Conservation (phyloP, 2,329 filamentous ascomycete genomes). For the Diplodia corticola region DNA sequence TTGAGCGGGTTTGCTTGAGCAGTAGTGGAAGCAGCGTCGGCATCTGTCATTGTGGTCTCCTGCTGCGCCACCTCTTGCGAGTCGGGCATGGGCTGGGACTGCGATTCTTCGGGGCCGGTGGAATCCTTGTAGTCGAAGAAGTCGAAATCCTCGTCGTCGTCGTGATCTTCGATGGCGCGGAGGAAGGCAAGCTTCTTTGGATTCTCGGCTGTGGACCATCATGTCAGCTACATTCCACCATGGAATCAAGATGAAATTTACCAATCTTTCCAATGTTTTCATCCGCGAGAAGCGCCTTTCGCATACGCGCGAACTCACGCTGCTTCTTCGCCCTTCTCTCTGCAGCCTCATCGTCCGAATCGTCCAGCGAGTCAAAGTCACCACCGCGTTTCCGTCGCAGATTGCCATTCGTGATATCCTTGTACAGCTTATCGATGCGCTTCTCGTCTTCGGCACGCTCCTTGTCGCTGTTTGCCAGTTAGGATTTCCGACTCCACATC, state of each 20-base stretch:
- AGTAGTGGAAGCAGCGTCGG: not conserved
- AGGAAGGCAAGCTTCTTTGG: slow-evolving; percentile 90
- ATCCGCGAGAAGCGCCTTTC: slow-evolving; percentile 81
- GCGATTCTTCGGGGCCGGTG: slow-evolving; percentile 34
- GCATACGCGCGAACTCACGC: slow-evolving; percentile 86
- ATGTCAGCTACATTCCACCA: slow-evolving; percentile 1
- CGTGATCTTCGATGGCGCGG: slow-evolving; percentile 81
- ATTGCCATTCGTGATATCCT: slow-evolving; percentile 86
- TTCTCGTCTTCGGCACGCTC: slow-evolving; percentile 81
- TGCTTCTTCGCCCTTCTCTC: slow-evolving; percentile 80
- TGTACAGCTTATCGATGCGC: slow-evolving; percentile 85
- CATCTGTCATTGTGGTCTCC: not conserved
- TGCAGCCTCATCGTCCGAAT: slow-evolving; percentile 79
- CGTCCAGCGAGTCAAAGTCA: slow-evolving; percentile 81
- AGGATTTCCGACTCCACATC: slow-evolving; percentile 24
- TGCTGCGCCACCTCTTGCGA: slow-evolving; percentile 39
- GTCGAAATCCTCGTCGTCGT: slow-evolving; percentile 70
- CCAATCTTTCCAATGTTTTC: slow-evolving; percentile 84
- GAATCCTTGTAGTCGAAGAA: slow-evolving; percentile 56
- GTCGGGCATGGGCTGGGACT: slow-evolving; percentile 35
- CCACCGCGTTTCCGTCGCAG: slow-evolving; percentile 75
- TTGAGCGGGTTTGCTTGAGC: slow-evolving; percentile 35
- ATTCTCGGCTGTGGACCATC: slow-evolving; percentile 62
- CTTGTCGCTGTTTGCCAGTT: slow-evolving; percentile 60
- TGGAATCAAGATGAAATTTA: slow-evolving; percentile 11